Percentiles rank a stretch among this genome's conserved stretches.
phyloP scores from a whole-genome alignment of 1,284 basidiomycete genomes.

The Ceraceosorus bombacis region DNA sequence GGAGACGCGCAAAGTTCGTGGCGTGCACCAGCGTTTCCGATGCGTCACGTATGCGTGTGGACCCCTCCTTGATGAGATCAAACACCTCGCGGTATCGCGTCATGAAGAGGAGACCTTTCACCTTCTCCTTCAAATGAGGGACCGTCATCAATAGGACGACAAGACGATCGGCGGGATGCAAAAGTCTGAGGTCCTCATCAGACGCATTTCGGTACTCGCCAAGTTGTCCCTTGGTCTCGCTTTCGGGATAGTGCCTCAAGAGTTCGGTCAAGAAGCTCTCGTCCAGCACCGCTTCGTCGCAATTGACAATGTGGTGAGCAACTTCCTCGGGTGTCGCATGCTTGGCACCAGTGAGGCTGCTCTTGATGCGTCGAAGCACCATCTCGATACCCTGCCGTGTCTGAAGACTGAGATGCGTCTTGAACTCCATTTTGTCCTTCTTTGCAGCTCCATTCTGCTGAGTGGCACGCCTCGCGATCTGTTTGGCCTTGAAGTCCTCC shows the following conservation, averaged over 20 bases:
- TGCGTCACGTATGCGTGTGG: slow-evolving; percentile 33
- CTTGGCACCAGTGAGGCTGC: slow-evolving; percentile 30
- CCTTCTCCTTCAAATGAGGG: slow-evolving; percentile 77
- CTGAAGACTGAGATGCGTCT: slow-evolving; percentile 42
- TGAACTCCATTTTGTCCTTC: slow-evolving; percentile 49
- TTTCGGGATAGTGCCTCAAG: slow-evolving; percentile 45
- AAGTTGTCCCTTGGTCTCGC: slow-evolving; percentile 46
- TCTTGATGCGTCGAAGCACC: slow-evolving; percentile 22
- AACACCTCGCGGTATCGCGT: slow-evolving; percentile 43
- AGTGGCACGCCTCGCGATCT: slow-evolving; percentile 56
- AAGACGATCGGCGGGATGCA: slow-evolving; percentile 89
- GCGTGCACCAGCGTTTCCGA: slow-evolving; percentile 43
- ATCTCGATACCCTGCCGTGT: slow-evolving; percentile 39
- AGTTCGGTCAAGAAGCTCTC: slow-evolving; percentile 46
- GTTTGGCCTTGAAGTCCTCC: slow-evolving; percentile 94
- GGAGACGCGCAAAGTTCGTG: slow-evolving; percentile 34
- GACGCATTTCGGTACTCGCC: slow-evolving; percentile 69
- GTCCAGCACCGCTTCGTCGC: slow-evolving; percentile 43
- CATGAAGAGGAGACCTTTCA: slow-evolving; percentile 84
- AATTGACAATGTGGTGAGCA: slow-evolving; percentile 46
- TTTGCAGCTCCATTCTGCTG: slow-evolving; percentile 35
- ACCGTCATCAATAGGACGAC: slow-evolving; percentile 97
- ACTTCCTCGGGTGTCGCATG: slow-evolving; percentile 46
- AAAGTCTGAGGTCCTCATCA: slow-evolving; percentile 73
- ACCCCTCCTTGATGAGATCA: slow-evolving; percentile 32